These are phyloP conservation scores for Arabis alpina DNA, from an alignment of 345 rosid species.

Conservation along the genomic window DNA sequence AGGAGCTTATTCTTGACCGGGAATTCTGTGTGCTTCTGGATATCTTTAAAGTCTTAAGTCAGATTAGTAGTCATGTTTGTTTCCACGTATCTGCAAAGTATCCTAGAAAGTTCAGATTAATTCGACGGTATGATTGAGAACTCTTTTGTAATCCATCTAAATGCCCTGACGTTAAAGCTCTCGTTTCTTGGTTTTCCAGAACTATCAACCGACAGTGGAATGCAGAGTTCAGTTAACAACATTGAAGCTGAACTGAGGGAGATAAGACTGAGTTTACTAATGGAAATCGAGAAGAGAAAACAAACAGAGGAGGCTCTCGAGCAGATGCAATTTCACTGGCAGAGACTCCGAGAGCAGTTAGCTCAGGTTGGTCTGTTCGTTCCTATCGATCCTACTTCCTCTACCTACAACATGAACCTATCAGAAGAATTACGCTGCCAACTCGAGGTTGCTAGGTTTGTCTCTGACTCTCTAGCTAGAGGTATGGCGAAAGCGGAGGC, in stretches of 20 bases:
- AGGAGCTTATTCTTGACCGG: background rate
- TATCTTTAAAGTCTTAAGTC: background rate
- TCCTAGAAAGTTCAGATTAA: background rate
- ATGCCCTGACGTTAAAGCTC: background rate
- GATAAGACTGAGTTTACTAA: slow-evolving; percentile 59
- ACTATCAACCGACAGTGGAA: slow-evolving; percentile 66
- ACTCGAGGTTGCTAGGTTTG: slow-evolving; percentile 71
- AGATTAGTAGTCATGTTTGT: background rate
- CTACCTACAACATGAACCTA: slow-evolving; percentile 48
- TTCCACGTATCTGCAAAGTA: slow-evolving; percentile 3
- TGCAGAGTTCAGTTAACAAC: slow-evolving; percentile 48
- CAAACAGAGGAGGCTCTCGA: slow-evolving; percentile 69
- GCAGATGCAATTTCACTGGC: slow-evolving; percentile 65
- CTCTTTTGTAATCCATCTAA: slow-evolving; percentile 15
- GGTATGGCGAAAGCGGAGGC: slow-evolving; percentile 79
- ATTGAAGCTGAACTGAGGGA: slow-evolving; percentile 63
- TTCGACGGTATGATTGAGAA: background rate
- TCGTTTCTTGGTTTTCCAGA: slow-evolving; percentile 46
- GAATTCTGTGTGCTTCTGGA: background rate
- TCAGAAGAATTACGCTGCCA: slow-evolving; percentile 67
- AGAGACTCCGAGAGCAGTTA: slow-evolving; percentile 65
- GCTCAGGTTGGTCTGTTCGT: slow-evolving; percentile 66
- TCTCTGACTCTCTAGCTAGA: slow-evolving; percentile 74
- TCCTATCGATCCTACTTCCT: slow-evolving; percentile 53
- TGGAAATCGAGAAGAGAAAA: slow-evolving; percentile 81